Base-by-base conservation (phyloP, 164 flowering plant species). In the Kalanchoe fedtschenkoi region DNA sequence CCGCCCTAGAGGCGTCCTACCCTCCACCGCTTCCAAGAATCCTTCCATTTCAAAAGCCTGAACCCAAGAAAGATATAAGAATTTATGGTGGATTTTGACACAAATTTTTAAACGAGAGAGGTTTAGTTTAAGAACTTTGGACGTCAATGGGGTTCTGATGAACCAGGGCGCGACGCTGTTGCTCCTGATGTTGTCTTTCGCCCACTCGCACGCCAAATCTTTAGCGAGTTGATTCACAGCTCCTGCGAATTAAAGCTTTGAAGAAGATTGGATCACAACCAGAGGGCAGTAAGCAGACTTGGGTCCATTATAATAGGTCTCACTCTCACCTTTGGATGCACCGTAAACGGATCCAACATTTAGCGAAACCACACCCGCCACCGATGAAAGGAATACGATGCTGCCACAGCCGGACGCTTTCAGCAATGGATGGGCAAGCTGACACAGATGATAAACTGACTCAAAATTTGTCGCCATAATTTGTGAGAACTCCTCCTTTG, bases 171-270 rank as follows among this genome's bases (percentile, higher is more conserved):
- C 74, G n/a, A 81, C 82, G 1, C 75, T 26, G 44, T 83, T 83
- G 24, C 44, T 34, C 0, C 85, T 71, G 17, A 83, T 78, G 30
- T 72, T 75, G 51, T 80, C 87, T 43, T 77, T 76, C 15, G 82
- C 80, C 88, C 88, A 83, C 42, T 79, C 88, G 43, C 80, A 79
- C 0, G 88, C 85, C 68, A 83, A 69, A 35, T 70, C 77, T 64
- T 53, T 83, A 0, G 81, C 69, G 0, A 77, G 17, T 68, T 81
- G 85, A 68, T 81, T 80, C 13, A 81, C 65, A 1, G 85, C 85
- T 60, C 81, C 87, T 82, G n/a, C 46, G 14, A 42, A 19, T 42
- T 5, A 42, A 42, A 42, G n/a, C n/a, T n/a, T n/a, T n/a, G n/a
- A n/a, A n/a, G n/a, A n/a, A n/a, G n/a, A n/a, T n/a, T n/a, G n/a